Conservation (phyloP, 1,139 yeast genomes). For the Candida sp. region DNA sequence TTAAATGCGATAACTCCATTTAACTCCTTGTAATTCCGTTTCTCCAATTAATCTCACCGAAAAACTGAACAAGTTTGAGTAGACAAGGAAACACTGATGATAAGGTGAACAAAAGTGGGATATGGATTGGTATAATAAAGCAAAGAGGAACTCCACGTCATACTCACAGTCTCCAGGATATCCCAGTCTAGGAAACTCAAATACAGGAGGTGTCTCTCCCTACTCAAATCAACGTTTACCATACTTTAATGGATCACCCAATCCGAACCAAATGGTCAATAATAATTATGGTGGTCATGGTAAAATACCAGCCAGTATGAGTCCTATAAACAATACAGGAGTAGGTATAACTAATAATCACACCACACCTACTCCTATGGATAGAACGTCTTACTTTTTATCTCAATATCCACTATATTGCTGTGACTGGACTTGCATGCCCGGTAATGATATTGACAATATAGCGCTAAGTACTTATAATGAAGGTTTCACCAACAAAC, state of each 20-base stretch:
- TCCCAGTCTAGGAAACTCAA: background rate
- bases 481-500: slow-evolving; percentile 63
- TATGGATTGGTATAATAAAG: slow-evolving; percentile 8
- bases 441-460: slow-evolving; percentile 39
- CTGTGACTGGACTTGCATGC: slow-evolving; percentile 59
- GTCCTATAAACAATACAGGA: background rate
- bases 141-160: slow-evolving; percentile 4
- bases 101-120: background rate
- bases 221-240: slow-evolving; percentile 3
- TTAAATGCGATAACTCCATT: no score
- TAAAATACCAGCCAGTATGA: background rate
- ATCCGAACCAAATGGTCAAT: background rate
- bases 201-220: slow-evolving; percentile 1
- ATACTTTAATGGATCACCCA: background rate
- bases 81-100: background rate
- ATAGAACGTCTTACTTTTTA: slow-evolving; percentile 52
- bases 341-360: background rate
- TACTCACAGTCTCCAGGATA: slow-evolving; percentile 3
- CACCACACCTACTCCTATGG: slow-evolving; percentile 8
- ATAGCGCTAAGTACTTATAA: slow-evolving; percentile 68
- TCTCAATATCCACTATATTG: slow-evolving; percentile 63
- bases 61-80: no score
- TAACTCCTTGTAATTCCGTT: no score
- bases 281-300: background rate
- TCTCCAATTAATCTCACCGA: no score